Percentiles rank a stretch among this genome's conserved stretches.
Evolutionary conservation across 2,329 filamentous ascomycete species (phyloP).

Genomic region (Pseudocercospora crystallina): DNA sequence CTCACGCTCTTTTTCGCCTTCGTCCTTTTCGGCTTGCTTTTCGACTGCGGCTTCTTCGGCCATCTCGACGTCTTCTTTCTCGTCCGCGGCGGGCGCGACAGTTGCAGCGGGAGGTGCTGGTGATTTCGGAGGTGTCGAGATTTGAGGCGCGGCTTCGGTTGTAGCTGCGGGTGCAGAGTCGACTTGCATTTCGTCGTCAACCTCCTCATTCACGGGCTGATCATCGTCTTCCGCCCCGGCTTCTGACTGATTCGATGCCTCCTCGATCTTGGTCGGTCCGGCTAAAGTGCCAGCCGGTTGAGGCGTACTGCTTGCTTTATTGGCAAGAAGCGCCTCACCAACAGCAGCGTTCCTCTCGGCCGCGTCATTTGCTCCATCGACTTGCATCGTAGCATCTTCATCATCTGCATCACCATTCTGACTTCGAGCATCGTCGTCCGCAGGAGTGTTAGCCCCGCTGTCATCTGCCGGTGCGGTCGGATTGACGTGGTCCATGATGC

Average conservation of each 20-base stretch:
- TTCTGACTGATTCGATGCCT: slow-evolving; percentile 19
- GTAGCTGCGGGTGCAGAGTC: slow-evolving; percentile 35
- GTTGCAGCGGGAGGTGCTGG: slow-evolving; percentile 7
- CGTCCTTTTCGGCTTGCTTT: slow-evolving; percentile 29
- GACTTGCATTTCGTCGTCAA: slow-evolving; percentile 35
- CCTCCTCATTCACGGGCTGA: slow-evolving; percentile 37
- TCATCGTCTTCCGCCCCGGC: slow-evolving; percentile 16
- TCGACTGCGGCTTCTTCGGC: slow-evolving; percentile 15
- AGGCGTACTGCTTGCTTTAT: slow-evolving; percentile 27
- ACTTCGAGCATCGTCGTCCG: slow-evolving; percentile 32
- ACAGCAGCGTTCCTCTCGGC: slow-evolving; percentile 26
- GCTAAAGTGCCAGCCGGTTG: slow-evolving; percentile 9
- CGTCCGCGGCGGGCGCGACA: slow-evolving; percentile 4
- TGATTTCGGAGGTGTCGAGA: slow-evolving; percentile 20
- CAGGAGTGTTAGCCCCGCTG: slow-evolving; percentile 48
- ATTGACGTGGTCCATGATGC: slow-evolving; percentile 63
- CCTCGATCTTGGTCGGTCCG: slow-evolving; percentile 11
- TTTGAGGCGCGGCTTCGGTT: slow-evolving; percentile 29
- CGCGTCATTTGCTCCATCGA: slow-evolving; percentile 27
- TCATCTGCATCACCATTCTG: slow-evolving; percentile 31
- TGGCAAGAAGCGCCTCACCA: slow-evolving; percentile 25
- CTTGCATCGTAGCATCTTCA: slow-evolving; percentile 24
- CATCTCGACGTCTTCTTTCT: slow-evolving; percentile 21
- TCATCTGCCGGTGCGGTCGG: slow-evolving; percentile 54
- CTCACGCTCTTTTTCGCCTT: slow-evolving; percentile 31